Evolutionary conservation across 768 basidiomycete genomes (phyloP).

Genomic region (Polyporus arcularius): DNA sequence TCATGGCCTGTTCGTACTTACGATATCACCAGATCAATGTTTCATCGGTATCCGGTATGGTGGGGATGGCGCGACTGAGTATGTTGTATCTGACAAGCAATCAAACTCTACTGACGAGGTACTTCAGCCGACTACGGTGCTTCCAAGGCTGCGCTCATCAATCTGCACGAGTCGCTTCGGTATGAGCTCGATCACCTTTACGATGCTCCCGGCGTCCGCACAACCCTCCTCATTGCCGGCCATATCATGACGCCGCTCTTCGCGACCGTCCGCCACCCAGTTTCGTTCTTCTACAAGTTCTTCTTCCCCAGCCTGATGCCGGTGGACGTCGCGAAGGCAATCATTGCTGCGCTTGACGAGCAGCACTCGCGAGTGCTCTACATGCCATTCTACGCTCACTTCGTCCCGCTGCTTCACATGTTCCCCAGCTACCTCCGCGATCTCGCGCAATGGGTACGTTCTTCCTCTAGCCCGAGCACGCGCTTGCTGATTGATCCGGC

Average conservation of each 20-base stretch:
- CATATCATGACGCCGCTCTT: conserved; percentile 83
- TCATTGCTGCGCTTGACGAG: conserved; percentile 81
- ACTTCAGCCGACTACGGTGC: conserved; percentile 82
- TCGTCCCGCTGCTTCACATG: conserved; percentile 53
- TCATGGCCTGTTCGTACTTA: neutral
- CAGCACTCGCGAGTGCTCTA: conserved; percentile 72
- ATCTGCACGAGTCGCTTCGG: conserved; percentile 80
- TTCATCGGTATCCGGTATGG: conserved; percentile 71
- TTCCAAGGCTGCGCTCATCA: conserved; percentile 87
- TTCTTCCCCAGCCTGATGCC: conserved; percentile 75
- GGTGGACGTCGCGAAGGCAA: conserved; percentile 72
- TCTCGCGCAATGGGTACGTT: conserved; percentile 69
- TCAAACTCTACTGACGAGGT: neutral
- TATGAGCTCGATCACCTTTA: conserved; percentile 88
- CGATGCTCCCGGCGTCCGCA: conserved; percentile 75
- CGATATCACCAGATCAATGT: conserved; percentile 61
- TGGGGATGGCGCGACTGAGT: conserved; percentile 79
- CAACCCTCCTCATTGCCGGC: conserved; percentile 82
- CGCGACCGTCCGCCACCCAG: conserved; percentile 53
- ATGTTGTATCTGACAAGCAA: conserved; percentile 30
- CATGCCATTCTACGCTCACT: conserved; percentile 72
- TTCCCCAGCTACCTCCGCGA: conserved; percentile 78
- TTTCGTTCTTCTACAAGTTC: conserved; percentile 60
- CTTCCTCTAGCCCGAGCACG: neutral
- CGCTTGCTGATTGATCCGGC: conserved; percentile 13